A percentile compares a stretch with the other conserved stretches of the same genome.
Evolutionary conservation across 805 yeast species (phyloP).

Genomic region (Kluyveromyces siamensis): DNA sequence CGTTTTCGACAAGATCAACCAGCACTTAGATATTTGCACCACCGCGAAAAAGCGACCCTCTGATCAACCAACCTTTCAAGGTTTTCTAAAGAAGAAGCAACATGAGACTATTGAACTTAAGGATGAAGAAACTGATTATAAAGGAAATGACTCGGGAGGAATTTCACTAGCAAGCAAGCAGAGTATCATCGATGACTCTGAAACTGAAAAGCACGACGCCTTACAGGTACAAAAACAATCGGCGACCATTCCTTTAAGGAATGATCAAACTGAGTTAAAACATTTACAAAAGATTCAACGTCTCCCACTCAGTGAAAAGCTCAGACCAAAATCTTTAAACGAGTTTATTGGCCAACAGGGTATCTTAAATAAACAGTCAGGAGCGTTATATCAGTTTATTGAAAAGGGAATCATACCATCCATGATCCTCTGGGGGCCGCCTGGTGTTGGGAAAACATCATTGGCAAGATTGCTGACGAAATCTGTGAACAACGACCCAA

Average conservation of each 20-base stretch:
- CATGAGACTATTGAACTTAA: not conserved
- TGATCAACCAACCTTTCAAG: slow-evolving; percentile 13
- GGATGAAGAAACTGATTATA: slow-evolving; percentile 6
- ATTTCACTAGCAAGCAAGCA: not conserved
- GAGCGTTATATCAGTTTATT: slow-evolving; percentile 59
- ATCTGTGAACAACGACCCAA: slow-evolving; percentile 11
- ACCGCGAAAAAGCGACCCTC: slow-evolving; percentile 1
- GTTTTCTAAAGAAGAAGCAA: slow-evolving; percentile 9
- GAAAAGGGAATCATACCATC: slow-evolving; percentile 64
- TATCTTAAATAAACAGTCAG: slow-evolving; percentile 49
- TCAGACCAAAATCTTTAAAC: slow-evolving; percentile 65
- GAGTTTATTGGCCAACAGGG: slow-evolving; percentile 84
- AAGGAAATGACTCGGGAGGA: slow-evolving; percentile 6
- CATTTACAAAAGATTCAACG: slow-evolving; percentile 22
- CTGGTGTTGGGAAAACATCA: slow-evolving; percentile 89
- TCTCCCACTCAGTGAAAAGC: slow-evolving; percentile 60
- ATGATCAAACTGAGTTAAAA: slow-evolving; percentile 13
- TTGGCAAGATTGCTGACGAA: slow-evolving; percentile 47
- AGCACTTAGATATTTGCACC: slow-evolving; percentile 25
- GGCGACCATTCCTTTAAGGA: not conserved
- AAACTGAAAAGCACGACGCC: not conserved
- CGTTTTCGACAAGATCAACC: slow-evolving; percentile 18
- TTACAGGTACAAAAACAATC: too few relatives aligned
- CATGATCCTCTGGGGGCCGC: slow-evolving; percentile 88
- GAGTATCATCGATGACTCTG: not conserved